These are phyloP conservation scores for Drosera capensis DNA, from an alignment of 148 eudicot species.

Conservation along the genomic window DNA sequence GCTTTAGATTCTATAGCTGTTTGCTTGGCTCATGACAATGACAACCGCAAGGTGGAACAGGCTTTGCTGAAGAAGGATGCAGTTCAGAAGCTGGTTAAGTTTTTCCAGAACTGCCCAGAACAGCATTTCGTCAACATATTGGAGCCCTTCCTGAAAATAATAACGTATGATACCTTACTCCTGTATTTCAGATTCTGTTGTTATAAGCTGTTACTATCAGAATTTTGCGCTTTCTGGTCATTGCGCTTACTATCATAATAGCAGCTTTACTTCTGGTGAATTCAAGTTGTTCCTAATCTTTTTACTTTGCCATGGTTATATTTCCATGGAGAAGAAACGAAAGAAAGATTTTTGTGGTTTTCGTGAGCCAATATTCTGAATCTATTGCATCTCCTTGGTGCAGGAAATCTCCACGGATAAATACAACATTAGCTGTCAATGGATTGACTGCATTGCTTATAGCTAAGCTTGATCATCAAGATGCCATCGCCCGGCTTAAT, in stretches of 20 bases:
- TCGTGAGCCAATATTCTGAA: background rate
- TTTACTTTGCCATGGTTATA: too few species aligned
- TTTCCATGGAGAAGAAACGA: background rate
- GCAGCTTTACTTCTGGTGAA: too few species aligned
- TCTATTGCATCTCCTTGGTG: slow-evolving; percentile 5
- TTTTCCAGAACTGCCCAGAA: slow-evolving; percentile 83
- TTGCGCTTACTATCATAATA: too few species aligned
- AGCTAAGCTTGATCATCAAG: slow-evolving; percentile 87
- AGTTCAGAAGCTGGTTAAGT: slow-evolving; percentile 78
- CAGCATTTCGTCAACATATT: slow-evolving; percentile 83
- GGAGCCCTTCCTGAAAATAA: slow-evolving; percentile 95
- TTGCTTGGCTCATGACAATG: slow-evolving; percentile 96
- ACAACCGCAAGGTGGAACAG: slow-evolving; percentile 91
- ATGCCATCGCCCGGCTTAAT: slow-evolving; percentile 98
- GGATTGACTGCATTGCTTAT: slow-evolving; percentile 90
- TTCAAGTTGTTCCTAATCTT: too few species aligned
- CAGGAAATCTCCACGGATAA: slow-evolving; percentile 94
- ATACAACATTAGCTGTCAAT: slow-evolving; percentile 85
- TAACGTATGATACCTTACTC: slow-evolving; percentile 49
- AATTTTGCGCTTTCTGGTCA: background rate
- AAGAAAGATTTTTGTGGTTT: background rate
- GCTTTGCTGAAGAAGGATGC: slow-evolving; percentile 93
- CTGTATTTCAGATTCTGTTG: background rate
- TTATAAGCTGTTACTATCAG: background rate
- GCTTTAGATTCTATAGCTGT: slow-evolving; percentile 94